These are phyloP conservation scores for Pistacia vera DNA, from an alignment of 345 rosid genomes.

Conservation along the genomic window DNA sequence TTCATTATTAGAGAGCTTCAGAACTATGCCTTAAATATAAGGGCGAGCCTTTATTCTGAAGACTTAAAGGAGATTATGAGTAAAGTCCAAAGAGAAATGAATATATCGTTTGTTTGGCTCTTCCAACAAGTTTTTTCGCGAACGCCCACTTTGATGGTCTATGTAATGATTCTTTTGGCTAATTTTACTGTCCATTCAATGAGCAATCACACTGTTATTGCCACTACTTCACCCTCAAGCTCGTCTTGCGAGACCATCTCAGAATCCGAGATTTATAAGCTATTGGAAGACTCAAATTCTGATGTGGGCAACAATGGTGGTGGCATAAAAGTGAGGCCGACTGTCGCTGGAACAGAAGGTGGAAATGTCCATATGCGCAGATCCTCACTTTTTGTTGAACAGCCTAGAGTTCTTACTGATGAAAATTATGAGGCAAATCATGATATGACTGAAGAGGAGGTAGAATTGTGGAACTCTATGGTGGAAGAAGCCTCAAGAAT, in stretches of 20 bases:
- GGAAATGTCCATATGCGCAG: not conserved
- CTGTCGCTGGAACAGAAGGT: not conserved
- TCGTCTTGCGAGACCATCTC: not conserved
- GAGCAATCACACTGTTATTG: conserved; percentile 29
- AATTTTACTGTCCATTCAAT: conserved; percentile 69
- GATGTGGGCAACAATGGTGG: conserved; percentile 5
- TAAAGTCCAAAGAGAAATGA: conserved; percentile 57
- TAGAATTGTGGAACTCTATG: conserved; percentile 51
- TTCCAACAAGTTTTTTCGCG: conserved; percentile 65
- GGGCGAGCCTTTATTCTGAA: conserved; percentile 37
- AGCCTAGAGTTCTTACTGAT: conserved; percentile 4
- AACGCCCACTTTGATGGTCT: conserved; percentile 76
- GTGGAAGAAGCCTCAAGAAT: conserved; percentile 51
- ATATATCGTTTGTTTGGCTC: conserved; percentile 62
- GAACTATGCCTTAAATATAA: conserved; percentile 44
- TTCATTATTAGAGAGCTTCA: conserved; percentile 74
- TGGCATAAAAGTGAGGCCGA: not conserved
- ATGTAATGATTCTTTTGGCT: conserved; percentile 69
- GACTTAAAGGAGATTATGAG: conserved; percentile 41
- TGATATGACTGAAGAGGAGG: conserved; percentile 35
- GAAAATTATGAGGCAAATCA: not conserved
- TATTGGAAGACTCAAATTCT: not conserved
- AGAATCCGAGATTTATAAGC: not conserved
- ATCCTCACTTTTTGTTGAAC: conserved; percentile 10
- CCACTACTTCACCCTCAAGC: conserved; percentile 12